A percentile compares a stretch with the other conserved stretches of the same genome.
phyloP scores from a whole-genome alignment of 2,329 filamentous ascomycete species.

The Helicocarpus griseus region DNA sequence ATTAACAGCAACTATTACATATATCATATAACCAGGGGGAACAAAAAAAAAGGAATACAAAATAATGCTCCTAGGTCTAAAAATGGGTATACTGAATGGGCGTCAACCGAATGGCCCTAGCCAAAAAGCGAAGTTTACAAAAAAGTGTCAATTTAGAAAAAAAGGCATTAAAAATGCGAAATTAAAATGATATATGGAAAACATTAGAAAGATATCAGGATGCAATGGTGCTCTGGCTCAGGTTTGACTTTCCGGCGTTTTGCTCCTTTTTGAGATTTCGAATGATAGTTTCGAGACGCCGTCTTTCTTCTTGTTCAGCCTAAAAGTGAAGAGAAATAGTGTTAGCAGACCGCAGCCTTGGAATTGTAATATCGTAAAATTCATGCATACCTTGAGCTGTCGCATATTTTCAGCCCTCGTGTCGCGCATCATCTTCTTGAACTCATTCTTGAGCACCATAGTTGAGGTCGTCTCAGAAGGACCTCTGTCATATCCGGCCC shows the following conservation, averaged over 20 bases:
- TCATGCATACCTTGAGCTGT: conserved; percentile 50
- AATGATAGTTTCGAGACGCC: conserved; percentile 55
- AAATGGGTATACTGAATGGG: neutral
- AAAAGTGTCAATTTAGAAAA: neutral
- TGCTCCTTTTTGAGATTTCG: conserved; percentile 40
- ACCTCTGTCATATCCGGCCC: conserved; percentile 21
- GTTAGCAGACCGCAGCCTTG: conserved; percentile 12
- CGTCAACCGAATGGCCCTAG: neutral
- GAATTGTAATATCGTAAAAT: conserved; percentile 12
- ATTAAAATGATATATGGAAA: neutral
- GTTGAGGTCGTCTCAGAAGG: conserved; percentile 53
- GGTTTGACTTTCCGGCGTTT: conserved; percentile 23
- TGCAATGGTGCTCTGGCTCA: conserved; percentile 25
- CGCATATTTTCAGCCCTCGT: conserved; percentile 57
- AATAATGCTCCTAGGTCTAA: neutral
- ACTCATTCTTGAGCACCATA: conserved; percentile 61
- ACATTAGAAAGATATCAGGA: conserved; percentile 19
- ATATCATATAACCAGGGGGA: neutral
- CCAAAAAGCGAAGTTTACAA: neutral
- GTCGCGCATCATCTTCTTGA: conserved; percentile 73
- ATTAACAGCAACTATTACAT: neutral
- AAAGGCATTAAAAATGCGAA: neutral
- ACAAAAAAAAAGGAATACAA: neutral
- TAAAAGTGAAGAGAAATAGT: conserved; percentile 26
- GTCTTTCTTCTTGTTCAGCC: conserved; percentile 63